Evolutionary conservation across 2,329 filamentous ascomycete species (phyloP), one percentile per base, ranked within the genome.

Genomic region (Penicillium sp.): DNA sequence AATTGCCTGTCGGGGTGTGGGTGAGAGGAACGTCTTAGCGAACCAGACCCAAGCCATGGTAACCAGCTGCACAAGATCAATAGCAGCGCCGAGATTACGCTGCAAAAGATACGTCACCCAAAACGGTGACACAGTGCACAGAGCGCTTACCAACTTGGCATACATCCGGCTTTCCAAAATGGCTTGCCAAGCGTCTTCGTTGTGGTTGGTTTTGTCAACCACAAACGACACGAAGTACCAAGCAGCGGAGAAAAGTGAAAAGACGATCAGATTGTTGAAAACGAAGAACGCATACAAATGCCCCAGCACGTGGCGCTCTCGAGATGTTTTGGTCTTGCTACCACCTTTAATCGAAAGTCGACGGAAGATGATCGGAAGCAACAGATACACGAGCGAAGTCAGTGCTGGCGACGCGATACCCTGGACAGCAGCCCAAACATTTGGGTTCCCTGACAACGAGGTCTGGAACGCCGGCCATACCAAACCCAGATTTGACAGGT

Each of bases 271-370:
- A 70, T 97, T 97, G 82, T 99, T 99, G 81, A 99, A 92, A 50
- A 97, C 85, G 74, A 99, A 99, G 78, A 99, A 99, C 18, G 89
- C 84, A 75, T 95, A 99, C 2, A 99, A 82, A 74, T 96, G 95
- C 60, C 85, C 87, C 57, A 94, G 82, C 50, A 99, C 94, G 72
- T 97, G 93, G 31, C 91, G 84, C 72, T 99, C 94, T 53, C 94
- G 86, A 26, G 90, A 90, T 0, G 90, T 96, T 76, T 97, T 99
- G 46, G 91, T 96, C 62, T 89, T 83, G 70, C 97, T 93, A 61
- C 94, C 94, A 5, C 90, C 89, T 63, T 85, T 85, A 58, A 92
- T 88, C 6, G 91, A 89, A 37, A 99, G 81, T 22, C 90, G 87
- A 54, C 94, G 89, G 79, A 99, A 97, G 66, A 96, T 89, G 66